Base-by-base conservation (phyloP, 805 yeast genomes). In the Yarrowia hollandica region DNA sequence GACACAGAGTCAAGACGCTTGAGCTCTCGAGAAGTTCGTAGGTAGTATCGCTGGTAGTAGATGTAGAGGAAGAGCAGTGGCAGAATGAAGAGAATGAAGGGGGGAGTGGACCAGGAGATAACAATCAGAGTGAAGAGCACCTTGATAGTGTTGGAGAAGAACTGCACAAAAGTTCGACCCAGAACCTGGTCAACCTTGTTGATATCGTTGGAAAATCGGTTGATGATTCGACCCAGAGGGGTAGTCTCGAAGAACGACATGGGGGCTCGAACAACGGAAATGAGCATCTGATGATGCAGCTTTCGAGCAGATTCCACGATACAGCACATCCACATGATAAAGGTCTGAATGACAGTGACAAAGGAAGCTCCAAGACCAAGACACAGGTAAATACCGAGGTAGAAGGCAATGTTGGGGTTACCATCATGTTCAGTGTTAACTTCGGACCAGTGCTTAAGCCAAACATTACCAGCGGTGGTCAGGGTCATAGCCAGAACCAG, bases 401-500 rank as follows among this genome's bases (percentile, higher is more conserved):
- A 94, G 67, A 73, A 81, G 58, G 75, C 75, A n/a, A 87, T 82
- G 61, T 83, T 70, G 2, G 96, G 96, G 69, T 92, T 92, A 60
- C 73, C 74, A 22, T 90, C 92, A 34, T 73, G 69, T 41, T 71
- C 74, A 3, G 91, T 79, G 69, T 92, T 94, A 19, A 86, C 82
- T 70, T 94, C 99, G 11, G 98, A 88, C 99, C 99, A 94, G 71
- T 89, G 89, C 71, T 94, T 94, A 67, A 94, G 81, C 99, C 99
- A 94, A 58, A 92, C 81, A 69, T 85, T 90, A 33, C 90, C 84
- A 42, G 75, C 74, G 54, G 89, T 92, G 60, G 84, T 79, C 52
- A 84, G 67, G 10, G 78, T 69, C 79, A 82, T 86, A 0, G 88
- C 78, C 5, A 79, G 46, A n/a, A 86, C 67, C 62, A 87, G 77